Percentiles rank a stretch among this genome's conserved stretches.
These are phyloP conservation scores for Ceratocystiopsis minuta DNA, from an alignment of 2,329 filamentous ascomycete species.

Conservation along the genomic window DNA sequence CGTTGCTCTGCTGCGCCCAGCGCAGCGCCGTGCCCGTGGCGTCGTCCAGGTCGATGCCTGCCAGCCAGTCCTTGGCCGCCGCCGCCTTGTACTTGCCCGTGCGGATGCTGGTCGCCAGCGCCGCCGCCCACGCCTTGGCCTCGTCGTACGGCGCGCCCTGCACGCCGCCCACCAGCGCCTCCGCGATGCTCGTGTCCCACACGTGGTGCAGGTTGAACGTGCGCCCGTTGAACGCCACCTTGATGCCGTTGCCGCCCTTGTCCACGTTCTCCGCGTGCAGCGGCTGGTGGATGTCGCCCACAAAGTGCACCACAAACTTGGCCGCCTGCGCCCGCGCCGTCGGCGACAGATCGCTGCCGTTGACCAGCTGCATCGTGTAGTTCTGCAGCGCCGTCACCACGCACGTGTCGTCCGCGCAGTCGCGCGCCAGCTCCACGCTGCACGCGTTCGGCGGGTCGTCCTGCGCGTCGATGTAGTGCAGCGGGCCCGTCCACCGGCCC, in stretches of 20 bases:
- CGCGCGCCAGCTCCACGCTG: conserved; percentile 37
- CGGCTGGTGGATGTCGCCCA: conserved; percentile 54
- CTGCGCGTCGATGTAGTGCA: conserved; percentile 53
- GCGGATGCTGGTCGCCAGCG: conserved; percentile 34
- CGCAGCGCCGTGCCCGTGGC: conserved; percentile 35
- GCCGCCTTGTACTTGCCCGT: conserved; percentile 32
- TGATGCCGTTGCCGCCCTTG: conserved; percentile 50
- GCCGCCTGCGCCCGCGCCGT: conserved; percentile 38
- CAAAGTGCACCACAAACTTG: conserved; percentile 50
- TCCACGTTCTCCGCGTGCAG: conserved; percentile 46
- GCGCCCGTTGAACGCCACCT: conserved; percentile 39
- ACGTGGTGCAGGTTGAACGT: conserved; percentile 51
- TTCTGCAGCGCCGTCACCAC: conserved; percentile 41
- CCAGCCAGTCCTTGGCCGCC: conserved; percentile 34
- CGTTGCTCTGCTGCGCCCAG: conserved; percentile 48
- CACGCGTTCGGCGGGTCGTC: conserved; percentile 41
- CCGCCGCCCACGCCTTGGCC: conserved; percentile 37
- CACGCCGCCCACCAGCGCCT: conserved; percentile 41
- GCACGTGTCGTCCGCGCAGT: conserved; percentile 45
- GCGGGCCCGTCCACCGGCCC: conserved; percentile 41
- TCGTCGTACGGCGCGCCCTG: conserved; percentile 31
- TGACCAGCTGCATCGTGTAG: conserved; percentile 38
- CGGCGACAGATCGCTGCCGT: conserved; percentile 21
- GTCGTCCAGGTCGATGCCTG: conserved; percentile 34
- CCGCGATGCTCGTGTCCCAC: conserved; percentile 55